Base-by-base conservation (phyloP, 371 early-diverging fungal species). In the Rhizopus sp. region DNA sequence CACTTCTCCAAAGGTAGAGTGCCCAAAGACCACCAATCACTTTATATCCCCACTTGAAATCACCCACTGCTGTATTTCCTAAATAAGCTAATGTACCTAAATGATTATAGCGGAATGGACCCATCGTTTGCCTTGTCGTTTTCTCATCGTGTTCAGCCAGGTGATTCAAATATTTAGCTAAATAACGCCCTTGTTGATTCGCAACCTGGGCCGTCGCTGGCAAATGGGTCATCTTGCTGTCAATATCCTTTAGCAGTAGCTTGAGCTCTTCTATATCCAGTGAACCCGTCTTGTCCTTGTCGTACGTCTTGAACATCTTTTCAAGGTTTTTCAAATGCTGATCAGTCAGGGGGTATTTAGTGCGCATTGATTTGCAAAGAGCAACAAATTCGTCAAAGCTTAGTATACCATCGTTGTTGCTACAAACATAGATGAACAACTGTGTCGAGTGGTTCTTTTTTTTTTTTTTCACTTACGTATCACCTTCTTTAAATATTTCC, bases 131-230 rank as follows among this genome's bases (percentile, higher is more conserved):
- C 10, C 63, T 45, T 5, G 59, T 53, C 9, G 34, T 48, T 9
- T 16, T 2, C 15, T 62, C 57, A 53, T 64, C 41, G 3, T 31
- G 39, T 9, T 50, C 51, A n/a, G 60, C 59, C 30, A 64, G 34
- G 13, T 37, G 33, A 60, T 81, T 85, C 10, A 92, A 62, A 34
- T 82, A 70, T 32, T 73, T 75, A 30, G 83, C 87, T 35, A 94
- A 57, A 64, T 84, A 92, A 16, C 70, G 64, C 35, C 89, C 95
- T 66, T 95, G 88, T 63, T 95, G 95, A 66, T 77, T 87, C 30
- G 95, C 95, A 4, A 93, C 92, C 71, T 95, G 95, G 2, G 95
- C 95, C 33, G 93, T 93, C 81, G 91, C 90, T 5, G 93, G 94
- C 53, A 93, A 66, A 12, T 87, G 75, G 2, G 92, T 92, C 60